Evolutionary conservation across 2,329 filamentous ascomycete species (phyloP).

Genomic region (Fusarium sp.): DNA sequence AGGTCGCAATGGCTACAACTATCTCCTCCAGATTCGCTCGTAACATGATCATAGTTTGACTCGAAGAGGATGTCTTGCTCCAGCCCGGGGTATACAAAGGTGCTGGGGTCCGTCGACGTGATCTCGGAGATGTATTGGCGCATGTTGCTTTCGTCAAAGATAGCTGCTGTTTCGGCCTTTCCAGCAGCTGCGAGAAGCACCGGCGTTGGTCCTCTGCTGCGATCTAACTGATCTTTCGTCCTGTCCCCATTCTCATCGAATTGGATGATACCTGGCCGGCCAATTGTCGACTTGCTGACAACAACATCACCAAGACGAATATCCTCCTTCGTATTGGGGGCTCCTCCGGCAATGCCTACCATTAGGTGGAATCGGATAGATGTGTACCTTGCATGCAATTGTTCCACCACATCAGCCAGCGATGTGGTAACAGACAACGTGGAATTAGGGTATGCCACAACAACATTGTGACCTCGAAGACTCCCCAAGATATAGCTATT

Average conservation of each 20-base stretch:
- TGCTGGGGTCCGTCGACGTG: neutral
- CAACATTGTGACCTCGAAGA: neutral
- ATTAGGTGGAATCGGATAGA: neutral
- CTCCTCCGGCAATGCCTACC: neutral
- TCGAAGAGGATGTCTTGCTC: neutral
- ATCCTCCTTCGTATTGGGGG: neutral
- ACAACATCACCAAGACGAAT: constrained; percentile 4
- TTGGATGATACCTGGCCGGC: neutral
- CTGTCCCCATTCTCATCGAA: neutral
- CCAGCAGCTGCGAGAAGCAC: neutral
- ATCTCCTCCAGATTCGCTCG: too few relatives aligned
- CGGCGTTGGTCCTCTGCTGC: neutral
- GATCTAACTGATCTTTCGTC: neutral
- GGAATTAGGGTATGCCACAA: neutral
- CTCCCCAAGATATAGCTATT: neutral
- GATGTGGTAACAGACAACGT: neutral
- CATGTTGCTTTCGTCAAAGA: constrained; percentile 3
- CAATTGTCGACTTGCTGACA: neutral
- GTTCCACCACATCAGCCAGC: neutral
- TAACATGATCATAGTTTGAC: neutral
- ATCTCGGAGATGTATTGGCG: neutral
- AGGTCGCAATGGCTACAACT: neutral
- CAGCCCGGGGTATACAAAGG: neutral
- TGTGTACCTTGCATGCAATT: neutral
- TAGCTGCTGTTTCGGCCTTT: neutral